Base-by-base conservation (phyloP, 2,329 filamentous ascomycete species). In the Diaporthe citri region DNA sequence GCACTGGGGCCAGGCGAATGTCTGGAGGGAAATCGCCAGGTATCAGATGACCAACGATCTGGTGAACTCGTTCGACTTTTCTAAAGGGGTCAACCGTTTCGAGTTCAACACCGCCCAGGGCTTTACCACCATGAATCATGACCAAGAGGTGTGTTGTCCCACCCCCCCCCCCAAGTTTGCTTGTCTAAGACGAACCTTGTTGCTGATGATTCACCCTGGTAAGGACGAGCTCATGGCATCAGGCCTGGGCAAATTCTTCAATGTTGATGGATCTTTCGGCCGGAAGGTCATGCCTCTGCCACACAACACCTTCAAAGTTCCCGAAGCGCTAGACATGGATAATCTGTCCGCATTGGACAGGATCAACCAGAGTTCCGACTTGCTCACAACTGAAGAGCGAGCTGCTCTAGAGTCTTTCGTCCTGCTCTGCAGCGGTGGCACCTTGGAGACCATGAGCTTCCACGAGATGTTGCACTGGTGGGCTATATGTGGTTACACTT, bases 391-490 rank as follows among this genome's bases (percentile, higher is more conserved):
- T 4, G 7, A 20, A 15, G 57, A 60, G 10, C 34, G 36, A 60
- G 36, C 57, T 43, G n/a, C 39, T 28, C n/a, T 62, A 7, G 59
- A 62, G 15, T 62, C 59, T 3, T 86, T 86, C 13, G 78, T 87
- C 0, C 79, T 86, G 0, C 82, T 87, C 3, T 84, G 82, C 76
- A 86, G 85, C 71, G 85, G 86, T 4, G 84, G 80, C 0, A 87
- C 83, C 0, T 81, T 87, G 0, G 82, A 84, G 13, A 86, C 83
- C 0, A 85, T 83, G 0, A 85, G 84, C 36, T 86, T 88, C 74
- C 84, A 84, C 60, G 86, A 88, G 70, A 84, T 88, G 46, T 77
- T 88, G 20, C 86, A 86, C 73, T 87, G 86, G 86, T 88, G 83
- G 86, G 86, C 83, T 13, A 78, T 86, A 1, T 81, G 81, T 73